Percentiles rank a stretch among this genome's conserved stretches.
Evolutionary conservation across 2,329 filamentous ascomycete species (phyloP).

Genomic region (Colletotrichum endophyticum): DNA sequence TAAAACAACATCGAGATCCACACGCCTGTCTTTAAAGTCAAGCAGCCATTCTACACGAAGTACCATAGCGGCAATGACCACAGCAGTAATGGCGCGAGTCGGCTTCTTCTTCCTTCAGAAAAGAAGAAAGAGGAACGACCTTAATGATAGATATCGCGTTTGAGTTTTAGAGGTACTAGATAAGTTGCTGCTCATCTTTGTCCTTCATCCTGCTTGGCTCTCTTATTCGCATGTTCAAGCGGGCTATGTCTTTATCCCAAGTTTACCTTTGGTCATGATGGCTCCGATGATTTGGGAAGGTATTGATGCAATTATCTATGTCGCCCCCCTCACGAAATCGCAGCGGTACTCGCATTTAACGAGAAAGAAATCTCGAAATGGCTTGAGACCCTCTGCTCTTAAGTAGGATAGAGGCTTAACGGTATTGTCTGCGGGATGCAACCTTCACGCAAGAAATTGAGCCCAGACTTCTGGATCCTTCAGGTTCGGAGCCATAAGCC

Average conservation of each 20-base stretch:
- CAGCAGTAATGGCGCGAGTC: too few relatives aligned
- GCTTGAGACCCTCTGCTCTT: too few relatives aligned
- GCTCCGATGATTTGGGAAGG: neutral
- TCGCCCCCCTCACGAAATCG: too few relatives aligned
- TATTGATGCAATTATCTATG: neutral
- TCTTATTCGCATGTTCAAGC: neutral
- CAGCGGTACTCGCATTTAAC: too few relatives aligned
- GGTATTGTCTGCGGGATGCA: neutral
- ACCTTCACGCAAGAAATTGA: neutral
- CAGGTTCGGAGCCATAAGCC: neutral
- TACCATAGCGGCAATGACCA: neutral
- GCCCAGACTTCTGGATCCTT: neutral
- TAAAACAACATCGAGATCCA: neutral
- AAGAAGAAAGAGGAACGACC: neutral
- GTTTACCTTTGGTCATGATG: neutral
- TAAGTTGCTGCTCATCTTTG: neutral
- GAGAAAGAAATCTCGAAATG: neutral
- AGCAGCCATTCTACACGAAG: neutral
- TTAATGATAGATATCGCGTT: accelerated
- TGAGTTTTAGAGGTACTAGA: accelerated
- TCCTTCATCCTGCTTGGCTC: neutral
- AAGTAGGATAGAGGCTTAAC: neutral
- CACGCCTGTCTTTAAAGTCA: neutral
- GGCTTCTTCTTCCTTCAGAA: neutral
- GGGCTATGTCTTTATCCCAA: neutral